Conservation (phyloP, 2,329 filamentous ascomycete genomes). For the Penicillium sp. region DNA sequence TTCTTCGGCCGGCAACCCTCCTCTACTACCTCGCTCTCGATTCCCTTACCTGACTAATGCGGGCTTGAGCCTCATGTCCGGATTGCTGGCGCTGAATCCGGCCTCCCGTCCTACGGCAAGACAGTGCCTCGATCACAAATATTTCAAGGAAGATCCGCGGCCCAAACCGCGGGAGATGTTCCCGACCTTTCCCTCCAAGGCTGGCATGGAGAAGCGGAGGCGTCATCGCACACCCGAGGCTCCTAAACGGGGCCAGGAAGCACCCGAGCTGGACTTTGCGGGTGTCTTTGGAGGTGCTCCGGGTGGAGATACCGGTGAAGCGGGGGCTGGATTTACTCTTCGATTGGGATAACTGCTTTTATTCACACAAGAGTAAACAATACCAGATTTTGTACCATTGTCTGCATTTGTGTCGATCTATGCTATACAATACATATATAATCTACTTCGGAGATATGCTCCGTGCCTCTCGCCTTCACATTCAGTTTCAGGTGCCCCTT, state of each 20-base stretch:
- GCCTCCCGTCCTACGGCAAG: slow-evolving; percentile 65
- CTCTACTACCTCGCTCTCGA: slow-evolving; percentile 63
- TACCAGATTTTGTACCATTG: background rate
- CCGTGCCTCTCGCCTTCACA: background rate
- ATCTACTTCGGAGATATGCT: background rate
- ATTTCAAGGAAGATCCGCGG: slow-evolving; percentile 84
- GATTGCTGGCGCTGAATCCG: slow-evolving; percentile 74
- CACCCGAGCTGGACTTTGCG: slow-evolving; percentile 63
- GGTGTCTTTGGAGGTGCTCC: slow-evolving; percentile 68
- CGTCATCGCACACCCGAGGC: slow-evolving; percentile 75
- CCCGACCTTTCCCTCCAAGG: slow-evolving; percentile 94
- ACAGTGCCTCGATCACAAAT: slow-evolving; percentile 74
- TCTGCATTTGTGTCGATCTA: background rate
- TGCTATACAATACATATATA: background rate
- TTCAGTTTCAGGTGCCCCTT: background rate
- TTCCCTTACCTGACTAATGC: slow-evolving; percentile 80
- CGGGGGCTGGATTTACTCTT: slow-evolving; percentile 57
- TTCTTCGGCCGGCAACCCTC: slow-evolving; percentile 40
- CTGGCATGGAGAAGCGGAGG: slow-evolving; percentile 80
- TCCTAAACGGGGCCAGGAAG: slow-evolving; percentile 71
- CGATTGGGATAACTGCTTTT: slow-evolving; percentile 52
- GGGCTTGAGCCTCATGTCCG: slow-evolving; percentile 66
- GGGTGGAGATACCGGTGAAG: slow-evolving; percentile 62
- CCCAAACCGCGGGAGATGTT: slow-evolving; percentile 92
- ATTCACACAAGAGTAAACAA: background rate